Evolutionary conservation across 2,329 filamentous ascomycete species (phyloP), one percentile per base, ranked within the genome.

Genomic region (Aspergillus fumigatus): DNA sequence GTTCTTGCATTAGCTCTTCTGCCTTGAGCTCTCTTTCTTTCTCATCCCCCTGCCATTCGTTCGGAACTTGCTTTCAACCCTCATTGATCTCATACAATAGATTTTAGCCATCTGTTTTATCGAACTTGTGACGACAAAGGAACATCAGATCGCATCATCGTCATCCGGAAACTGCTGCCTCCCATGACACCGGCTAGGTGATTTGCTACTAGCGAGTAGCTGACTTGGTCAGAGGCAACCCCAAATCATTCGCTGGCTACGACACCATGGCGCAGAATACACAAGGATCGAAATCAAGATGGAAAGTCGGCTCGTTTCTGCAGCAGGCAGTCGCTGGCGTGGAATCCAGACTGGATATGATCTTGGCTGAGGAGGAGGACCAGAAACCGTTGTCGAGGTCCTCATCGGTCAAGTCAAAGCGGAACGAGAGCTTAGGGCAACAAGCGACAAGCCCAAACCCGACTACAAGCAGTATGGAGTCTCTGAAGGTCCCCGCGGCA

Each of bases 261-360:
- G 17, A 38, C 59, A 64, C 45, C 48, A 75, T 74, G 72, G 60
- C 71, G 45, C 71, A 72, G 52, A 70, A 71, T 54, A 53, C 63
- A 6, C 67, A 69, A 21, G 76, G 75, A 54, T 63, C 84, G 63
- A 78, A 82, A 59, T 83, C 83, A 51, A 83, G 83, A 84, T 92
- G 89, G 89, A 88, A 88, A 48, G 86, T 76, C 50, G 72, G 73
- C 11, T 72, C 85, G 32, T 88, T 96, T 70, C 82, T 97, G 58
- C 89, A 92, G 62, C 90, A 93, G 74, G 92, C 93, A 61, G 91
- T 97, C 59, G 92, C 92, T 54, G 92, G 92, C 59, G 89, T 99
- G 56, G 94, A 99, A 77, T 95, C 92, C 58, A 87, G 90, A 47
- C 83, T 99, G 58, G 94, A 99, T 73, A 92, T 85, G 51, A 96